Evolutionary conservation across 257 asterid species (phyloP).

Genomic region (Przewalskia tangutica): DNA sequence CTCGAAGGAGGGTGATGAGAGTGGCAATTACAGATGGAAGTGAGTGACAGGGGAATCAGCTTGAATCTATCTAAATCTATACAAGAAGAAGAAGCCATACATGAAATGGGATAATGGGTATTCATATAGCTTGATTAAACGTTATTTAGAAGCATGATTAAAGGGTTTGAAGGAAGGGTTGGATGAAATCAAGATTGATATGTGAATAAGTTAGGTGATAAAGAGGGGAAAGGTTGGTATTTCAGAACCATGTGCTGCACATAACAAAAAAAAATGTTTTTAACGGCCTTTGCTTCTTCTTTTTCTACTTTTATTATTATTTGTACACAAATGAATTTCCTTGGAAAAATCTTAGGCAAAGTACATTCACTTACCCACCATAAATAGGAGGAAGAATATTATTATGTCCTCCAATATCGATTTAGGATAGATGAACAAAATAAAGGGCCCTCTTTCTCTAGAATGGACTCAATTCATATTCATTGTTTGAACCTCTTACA

Average conservation of each 20-base stretch:
- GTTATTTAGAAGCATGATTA: conserved; percentile 3
- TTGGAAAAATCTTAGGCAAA: no score
- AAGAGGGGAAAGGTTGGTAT: neutral
- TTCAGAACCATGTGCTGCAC: neutral
- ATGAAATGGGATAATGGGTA: conserved; percentile 3
- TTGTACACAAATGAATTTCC: no score
- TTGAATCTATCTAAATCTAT: conserved; percentile 46
- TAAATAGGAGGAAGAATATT: no score
- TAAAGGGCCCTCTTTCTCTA: no score
- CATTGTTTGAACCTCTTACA: no score
- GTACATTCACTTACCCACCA: no score
- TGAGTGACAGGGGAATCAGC: conserved; percentile 32
- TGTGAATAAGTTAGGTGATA: neutral
- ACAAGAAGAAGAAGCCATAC: conserved; percentile 42
- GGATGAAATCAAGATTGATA: neutral
- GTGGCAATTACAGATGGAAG: conserved; percentile 35
- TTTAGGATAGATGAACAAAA: no score
- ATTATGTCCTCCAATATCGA: no score
- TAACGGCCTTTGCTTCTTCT: neutral
- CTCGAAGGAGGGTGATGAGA: conserved; percentile 14
- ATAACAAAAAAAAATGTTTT: neutral
- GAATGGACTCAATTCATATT: no score
- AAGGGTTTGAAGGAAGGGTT: neutral
- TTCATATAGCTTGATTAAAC: neutral
- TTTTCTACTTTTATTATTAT: neutral